A percentile compares a stretch with the other conserved stretches of the same genome.
Conservation (phyloP, 164 flowering plant species). For the Saururus chinensis region DNA sequence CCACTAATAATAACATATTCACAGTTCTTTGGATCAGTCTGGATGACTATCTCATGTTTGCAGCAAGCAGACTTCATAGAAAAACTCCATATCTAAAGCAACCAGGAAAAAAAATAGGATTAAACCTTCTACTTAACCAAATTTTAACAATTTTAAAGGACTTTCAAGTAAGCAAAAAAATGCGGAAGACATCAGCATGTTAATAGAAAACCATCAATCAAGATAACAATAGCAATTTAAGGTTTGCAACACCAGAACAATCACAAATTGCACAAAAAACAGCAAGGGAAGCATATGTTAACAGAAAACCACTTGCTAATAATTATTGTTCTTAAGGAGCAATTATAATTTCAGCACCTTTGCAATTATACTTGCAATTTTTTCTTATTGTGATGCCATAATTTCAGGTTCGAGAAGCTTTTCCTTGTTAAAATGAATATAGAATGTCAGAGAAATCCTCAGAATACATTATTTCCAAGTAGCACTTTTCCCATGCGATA, state of each 20-base stretch:
- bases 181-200: background rate
- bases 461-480: background rate
- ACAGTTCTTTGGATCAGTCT: slow-evolving; percentile 92
- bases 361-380: too few species aligned
- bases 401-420: background rate
- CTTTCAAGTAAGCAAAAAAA: background rate
- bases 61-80: slow-evolving; percentile 95
- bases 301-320: too few species aligned
- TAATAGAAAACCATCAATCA: background rate
- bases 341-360: too few species aligned
- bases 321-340: too few species aligned
- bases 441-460: background rate
- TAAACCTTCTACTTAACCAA: background rate
- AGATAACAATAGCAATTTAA: too few species aligned
- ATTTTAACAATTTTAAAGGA: background rate
- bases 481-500: too few species aligned
- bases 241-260: too few species aligned
- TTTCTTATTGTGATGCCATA: too few species aligned
- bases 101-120: background rate
- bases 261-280: too few species aligned
- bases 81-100: slow-evolving; percentile 91
- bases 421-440: background rate
- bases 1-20: slow-evolving; percentile 84
- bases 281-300: too few species aligned
- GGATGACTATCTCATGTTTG: slow-evolving; percentile 86